Percentiles rank a stretch among this genome's conserved stretches.
Conservation (phyloP, 148 eudicot genomes). For the Rhododendron mucronatum region DNA sequence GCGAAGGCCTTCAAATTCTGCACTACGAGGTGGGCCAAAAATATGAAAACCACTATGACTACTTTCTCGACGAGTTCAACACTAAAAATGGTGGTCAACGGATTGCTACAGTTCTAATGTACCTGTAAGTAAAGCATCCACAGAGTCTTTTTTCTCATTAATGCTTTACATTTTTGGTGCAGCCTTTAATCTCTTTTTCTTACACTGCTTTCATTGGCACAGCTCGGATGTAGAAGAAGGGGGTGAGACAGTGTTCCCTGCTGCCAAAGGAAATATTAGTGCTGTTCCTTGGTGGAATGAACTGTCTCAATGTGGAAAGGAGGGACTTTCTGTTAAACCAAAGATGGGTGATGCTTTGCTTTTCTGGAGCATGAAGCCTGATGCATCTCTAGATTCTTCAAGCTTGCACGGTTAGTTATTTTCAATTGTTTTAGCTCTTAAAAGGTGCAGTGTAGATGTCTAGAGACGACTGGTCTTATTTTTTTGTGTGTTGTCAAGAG, state of each 20-base stretch:
- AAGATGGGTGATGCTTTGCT: slow-evolving; percentile 90
- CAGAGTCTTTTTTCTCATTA: neutral
- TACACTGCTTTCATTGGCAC: slow-evolving; percentile 12
- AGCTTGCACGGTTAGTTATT: slow-evolving; percentile 86
- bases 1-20: slow-evolving; percentile 95
- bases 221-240: slow-evolving; percentile 98
- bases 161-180: neutral
- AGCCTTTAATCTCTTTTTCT: neutral
- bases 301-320: slow-evolving; percentile 83
- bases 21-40: slow-evolving; percentile 94
- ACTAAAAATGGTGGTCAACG: slow-evolving; percentile 88
- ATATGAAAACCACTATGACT: slow-evolving; percentile 88
- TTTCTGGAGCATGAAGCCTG: slow-evolving; percentile 98
- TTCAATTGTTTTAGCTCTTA: neutral
- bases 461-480: neutral
- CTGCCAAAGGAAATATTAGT: slow-evolving; percentile 71
- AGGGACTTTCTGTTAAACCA: slow-evolving; percentile 81
- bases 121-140: slow-evolving; percentile 58
- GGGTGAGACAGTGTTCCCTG: slow-evolving; percentile 91
- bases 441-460: neutral
- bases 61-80: slow-evolving; percentile 69
- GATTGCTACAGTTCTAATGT: slow-evolving; percentile 92
- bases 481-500: neutral
- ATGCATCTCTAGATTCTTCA: slow-evolving; percentile 77
- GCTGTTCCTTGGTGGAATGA: slow-evolving; percentile 84